Base-by-base conservation (phyloP, 148 eudicot species). In the Rhododendron molle region DNA sequence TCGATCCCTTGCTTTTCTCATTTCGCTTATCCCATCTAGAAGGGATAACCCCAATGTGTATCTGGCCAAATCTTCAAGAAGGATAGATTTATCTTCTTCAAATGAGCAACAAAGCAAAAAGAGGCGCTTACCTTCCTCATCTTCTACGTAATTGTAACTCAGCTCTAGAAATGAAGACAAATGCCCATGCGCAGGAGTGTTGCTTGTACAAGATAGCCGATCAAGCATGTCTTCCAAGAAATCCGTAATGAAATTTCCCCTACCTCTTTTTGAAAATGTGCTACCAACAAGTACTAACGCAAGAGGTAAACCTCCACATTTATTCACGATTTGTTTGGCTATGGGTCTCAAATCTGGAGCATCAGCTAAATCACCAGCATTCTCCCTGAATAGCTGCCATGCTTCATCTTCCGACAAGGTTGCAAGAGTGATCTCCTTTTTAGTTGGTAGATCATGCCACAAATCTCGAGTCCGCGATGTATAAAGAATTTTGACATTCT, bases 221-320 rank as follows among this genome's bases (percentile, higher is more conserved):
- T 43, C 43, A 40, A 87, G 88, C 3, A 87, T 91, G 85, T 91
- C 90, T 15, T 77, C 50, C 92, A 91, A 92, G 6, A 28, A n/a
- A 50, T 52, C 18, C 23, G 56, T 43, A 10, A 7, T 21, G 26
- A 60, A 60, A 60, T 6, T 1, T 18, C n/a, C 67, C 9, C 0
- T 20, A 21, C 76, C 84, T 86, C 83, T 90, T 79, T 84, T 65
- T 69, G 80, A 81, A 69, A 88, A 80, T 2, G 88, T 85, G 47
- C 84, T 82, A 18, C 90, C 94, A 28, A 91, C 78, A 56, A 89
- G 85, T 11, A 89, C 88, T 7, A 92, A 88, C 16, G 92, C 94
- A 73, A 92, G 81, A 0, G 94, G 94, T 76, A 90, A 80, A 5
- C 92, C 87, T 81, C 82, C 87, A 78, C 94, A 92, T 82, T 60